Evolutionary conservation across 2,329 filamentous ascomycete species (phyloP), one percentile per base, ranked within the genome.

Genomic region (Periconia sp.): DNA sequence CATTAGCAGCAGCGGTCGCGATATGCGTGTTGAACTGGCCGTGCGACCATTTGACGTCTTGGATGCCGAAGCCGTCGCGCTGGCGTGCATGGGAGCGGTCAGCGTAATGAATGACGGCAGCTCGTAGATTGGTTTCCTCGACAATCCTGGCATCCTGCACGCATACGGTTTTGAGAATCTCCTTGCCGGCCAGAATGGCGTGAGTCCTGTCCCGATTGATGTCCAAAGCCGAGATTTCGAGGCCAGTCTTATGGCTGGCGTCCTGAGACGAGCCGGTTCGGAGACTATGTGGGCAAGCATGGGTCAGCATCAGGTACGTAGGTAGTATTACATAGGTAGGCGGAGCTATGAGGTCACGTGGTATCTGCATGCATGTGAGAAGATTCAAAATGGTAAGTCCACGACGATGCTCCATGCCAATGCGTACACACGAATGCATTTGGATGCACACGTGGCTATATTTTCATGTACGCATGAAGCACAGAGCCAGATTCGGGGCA

Each of bases 21-120:
- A 88, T 84, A 61, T 81, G 81, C 55, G 81, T 80, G 61, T 80
- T 80, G 66, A 81, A 85, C 49, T 79, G 78, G 54, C 83, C 82
- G 72, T 86, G 84, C 48, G 85, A 86, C 85, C 85, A 88, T 59
- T 86, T 86, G 30, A 88, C 85, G 70, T 88, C 85, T 56, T 83
- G 83, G 59, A 86, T 83, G 50, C 83, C 82, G 57, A 87, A 76
- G 55, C 82, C 82, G 55, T 85, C 82, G 57, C 82, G 81, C 66
- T 83, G 77, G 41, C 81, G 77, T 19, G 74, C 72, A 19, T 75
- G 73, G 37, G 74, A 66, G 56, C 81, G 78, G 52, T 80, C 80
- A 35, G 82, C 79, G 66, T 82, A 82, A 60, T 81, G 82, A 63
- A 82, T 79, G 59, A 87, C 82, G 31, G 82, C 80, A 59, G 83